phyloP scores from a whole-genome alignment of 768 basidiomycete species.

The Suillus weaverae region DNA sequence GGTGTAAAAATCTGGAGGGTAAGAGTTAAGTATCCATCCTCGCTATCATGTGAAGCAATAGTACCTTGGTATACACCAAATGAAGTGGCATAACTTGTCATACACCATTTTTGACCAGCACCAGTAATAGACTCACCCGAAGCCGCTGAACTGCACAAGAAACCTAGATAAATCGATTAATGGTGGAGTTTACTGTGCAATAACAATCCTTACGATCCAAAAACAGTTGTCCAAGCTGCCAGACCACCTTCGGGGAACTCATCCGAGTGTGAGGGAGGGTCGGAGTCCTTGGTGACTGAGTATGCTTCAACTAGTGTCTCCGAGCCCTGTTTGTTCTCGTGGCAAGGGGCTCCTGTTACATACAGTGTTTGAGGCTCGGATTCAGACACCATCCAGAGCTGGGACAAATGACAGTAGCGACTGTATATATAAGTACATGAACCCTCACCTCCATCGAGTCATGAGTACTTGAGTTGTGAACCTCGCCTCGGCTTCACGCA shows the following conservation, averaged over 20 bases:
- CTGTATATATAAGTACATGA: background rate
- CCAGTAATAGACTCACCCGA: constrained; percentile 22
- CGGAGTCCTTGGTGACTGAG: background rate
- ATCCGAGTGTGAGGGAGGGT: background rate
- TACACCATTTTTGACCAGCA: background rate
- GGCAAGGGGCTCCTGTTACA: background rate
- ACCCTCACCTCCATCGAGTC: background rate
- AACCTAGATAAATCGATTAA: constrained; percentile 19
- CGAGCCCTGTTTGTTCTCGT: background rate
- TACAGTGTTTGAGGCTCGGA: background rate
- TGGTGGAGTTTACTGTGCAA: background rate
- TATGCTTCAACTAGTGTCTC: background rate
- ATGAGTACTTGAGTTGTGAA: background rate
- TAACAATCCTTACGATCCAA: constrained; percentile 24
- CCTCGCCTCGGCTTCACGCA: background rate
- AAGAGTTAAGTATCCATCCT: background rate
- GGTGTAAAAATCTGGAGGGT: constrained; percentile 38
- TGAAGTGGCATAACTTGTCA: constrained; percentile 31
- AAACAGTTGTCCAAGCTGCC: constrained; percentile 24
- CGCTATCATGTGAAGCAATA: background rate
- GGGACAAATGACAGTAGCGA: background rate
- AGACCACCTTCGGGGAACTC: constrained; percentile 31
- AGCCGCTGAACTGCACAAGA: constrained; percentile 33
- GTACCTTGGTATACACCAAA: constrained; percentile 45
- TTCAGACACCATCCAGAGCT: background rate